phyloP scores from a whole-genome alignment of 2,329 filamentous ascomycete species.

The Phoma sp. region DNA sequence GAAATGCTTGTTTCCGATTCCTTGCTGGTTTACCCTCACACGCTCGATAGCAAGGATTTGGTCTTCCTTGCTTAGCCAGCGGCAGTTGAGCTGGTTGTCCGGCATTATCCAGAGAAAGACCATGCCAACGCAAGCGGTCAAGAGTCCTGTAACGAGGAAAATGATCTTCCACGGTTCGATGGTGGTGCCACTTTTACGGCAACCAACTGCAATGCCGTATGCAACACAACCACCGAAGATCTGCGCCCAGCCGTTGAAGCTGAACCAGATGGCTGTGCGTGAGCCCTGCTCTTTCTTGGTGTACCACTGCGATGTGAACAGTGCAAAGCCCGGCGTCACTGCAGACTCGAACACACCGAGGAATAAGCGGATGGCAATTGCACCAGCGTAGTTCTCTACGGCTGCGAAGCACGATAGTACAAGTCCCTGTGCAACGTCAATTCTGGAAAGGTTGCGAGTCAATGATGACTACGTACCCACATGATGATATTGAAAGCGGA shows the following conservation, averaged over 20 bases:
- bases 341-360: constrained; percentile 72
- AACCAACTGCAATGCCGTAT: constrained; percentile 67
- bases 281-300: constrained; percentile 71
- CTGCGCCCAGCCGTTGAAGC: constrained; percentile 68
- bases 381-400: constrained; percentile 65
- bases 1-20: constrained; percentile 73
- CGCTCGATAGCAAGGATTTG: constrained; percentile 72
- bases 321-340: constrained; percentile 71
- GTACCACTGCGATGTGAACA: constrained; percentile 76
- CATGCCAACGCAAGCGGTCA: constrained; percentile 51
- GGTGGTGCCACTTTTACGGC: constrained; percentile 59
- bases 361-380: constrained; percentile 70
- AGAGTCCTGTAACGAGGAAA: constrained; percentile 54
- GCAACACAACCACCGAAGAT: constrained; percentile 68
- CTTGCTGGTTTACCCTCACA: constrained; percentile 76
- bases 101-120: constrained; percentile 58
- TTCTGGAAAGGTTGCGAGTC: neutral
- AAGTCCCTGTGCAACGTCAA: constrained; percentile 52
- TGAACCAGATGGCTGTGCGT: constrained; percentile 71
- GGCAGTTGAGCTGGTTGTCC: constrained; percentile 66
- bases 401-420: constrained; percentile 69
- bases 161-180: constrained; percentile 71
- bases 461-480: constrained; percentile 16
- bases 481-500: constrained; percentile 37
- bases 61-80: constrained; percentile 70